phyloP scores from a whole-genome alignment of 2,329 filamentous ascomycete species.

The Graphilbum sp. region DNA sequence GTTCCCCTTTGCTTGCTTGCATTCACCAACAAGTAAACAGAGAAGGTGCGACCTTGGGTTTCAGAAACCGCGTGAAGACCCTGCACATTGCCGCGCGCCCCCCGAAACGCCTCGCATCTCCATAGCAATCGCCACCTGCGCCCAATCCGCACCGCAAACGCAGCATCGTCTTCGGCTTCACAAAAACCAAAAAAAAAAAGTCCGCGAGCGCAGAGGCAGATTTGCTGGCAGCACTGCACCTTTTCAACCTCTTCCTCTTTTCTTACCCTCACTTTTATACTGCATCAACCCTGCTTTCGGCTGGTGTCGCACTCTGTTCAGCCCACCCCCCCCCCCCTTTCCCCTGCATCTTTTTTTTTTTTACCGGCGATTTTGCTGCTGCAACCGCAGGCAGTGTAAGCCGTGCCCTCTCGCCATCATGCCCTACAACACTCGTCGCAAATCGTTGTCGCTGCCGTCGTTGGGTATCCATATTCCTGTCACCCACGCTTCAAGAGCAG shows the following conservation, averaged over 20 bases:
- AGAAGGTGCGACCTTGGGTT: neutral
- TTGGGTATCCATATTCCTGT: constrained; percentile 80
- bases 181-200: neutral
- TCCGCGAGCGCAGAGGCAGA: too few species aligned
- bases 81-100: neutral
- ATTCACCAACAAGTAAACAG: neutral
- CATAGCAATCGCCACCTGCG: neutral
- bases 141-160: neutral
- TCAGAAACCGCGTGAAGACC: neutral
- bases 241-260: too few species aligned
- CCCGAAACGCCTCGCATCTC: neutral
- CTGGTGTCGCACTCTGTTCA: neutral
- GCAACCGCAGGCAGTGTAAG: too few species aligned
- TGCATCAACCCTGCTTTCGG: neutral
- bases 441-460: constrained; percentile 83
- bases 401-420: constrained; percentile 40
- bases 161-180: neutral
- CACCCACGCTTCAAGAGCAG: constrained; percentile 11
- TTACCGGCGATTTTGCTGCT: neutral
- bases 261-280: neutral
- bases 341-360: neutral
- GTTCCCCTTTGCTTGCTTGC: neutral
- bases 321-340: neutral
- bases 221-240: too few species aligned
- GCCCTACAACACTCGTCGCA: constrained; percentile 94